Percentiles rank a stretch among this genome's conserved stretches.
phyloP scores from a whole-genome alignment of 2,329 filamentous ascomycete genomes.

The Cercospora zeae-maydis region DNA sequence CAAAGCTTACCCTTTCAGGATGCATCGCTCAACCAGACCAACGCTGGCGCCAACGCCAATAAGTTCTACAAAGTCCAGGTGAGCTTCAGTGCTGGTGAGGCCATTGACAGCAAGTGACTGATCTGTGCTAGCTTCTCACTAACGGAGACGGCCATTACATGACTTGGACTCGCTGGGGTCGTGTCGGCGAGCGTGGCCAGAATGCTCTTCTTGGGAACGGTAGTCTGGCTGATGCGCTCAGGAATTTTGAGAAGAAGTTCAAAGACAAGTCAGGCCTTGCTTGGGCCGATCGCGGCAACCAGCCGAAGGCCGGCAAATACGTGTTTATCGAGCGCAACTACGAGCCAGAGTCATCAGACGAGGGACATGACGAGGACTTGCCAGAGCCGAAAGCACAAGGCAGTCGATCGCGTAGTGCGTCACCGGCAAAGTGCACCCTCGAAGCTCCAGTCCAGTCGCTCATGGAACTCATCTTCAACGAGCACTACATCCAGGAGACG shows the following conservation, averaged over 20 bases:
- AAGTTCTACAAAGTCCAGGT: conserved; percentile 78
- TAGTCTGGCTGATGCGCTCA: conserved; percentile 40
- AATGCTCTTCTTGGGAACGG: conserved; percentile 41
- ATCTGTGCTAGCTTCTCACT: conserved; percentile 62
- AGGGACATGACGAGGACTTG: conserved; percentile 19
- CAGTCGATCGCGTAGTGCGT: conserved; percentile 15
- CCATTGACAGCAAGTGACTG: conserved; percentile 46
- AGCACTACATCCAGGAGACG: conserved; percentile 59
- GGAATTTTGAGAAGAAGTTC: conserved; percentile 54
- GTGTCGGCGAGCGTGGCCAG: conserved; percentile 60
- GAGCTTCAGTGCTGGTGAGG: conserved; percentile 39
- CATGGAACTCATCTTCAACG: conserved; percentile 81
- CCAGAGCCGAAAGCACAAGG: neutral
- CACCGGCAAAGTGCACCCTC: conserved; percentile 54
- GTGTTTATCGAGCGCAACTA: conserved; percentile 78
- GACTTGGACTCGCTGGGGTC: conserved; percentile 74
- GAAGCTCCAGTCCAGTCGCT: conserved; percentile 60
- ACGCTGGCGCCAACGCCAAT: conserved; percentile 69
- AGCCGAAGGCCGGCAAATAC: conserved; percentile 64
- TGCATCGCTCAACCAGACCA: conserved; percentile 74
- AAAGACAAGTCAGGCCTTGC: conserved; percentile 53
- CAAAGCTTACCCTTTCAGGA: conserved; percentile 38
- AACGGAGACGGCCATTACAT: conserved; percentile 62
- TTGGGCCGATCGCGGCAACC: conserved; percentile 50
- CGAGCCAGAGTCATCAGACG: conserved; percentile 61